Conservation (phyloP, 495 filamentous ascomycete genomes). For the Aspergillus carlsbadensis region DNA sequence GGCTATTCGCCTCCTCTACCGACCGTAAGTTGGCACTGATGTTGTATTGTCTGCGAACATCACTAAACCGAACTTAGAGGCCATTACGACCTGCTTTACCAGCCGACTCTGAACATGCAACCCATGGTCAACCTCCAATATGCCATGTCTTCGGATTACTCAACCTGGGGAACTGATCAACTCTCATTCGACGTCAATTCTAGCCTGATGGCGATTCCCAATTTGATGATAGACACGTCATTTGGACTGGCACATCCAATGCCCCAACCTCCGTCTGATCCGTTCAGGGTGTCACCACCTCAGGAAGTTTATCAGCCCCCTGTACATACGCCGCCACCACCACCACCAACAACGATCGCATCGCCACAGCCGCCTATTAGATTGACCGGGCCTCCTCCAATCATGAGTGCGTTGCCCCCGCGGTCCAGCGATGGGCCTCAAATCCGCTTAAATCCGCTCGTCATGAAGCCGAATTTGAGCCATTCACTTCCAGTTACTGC, state of each 20-base stretch:
- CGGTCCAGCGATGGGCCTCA: slow-evolving; percentile 42
- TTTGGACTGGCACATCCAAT: slow-evolving; percentile 44
- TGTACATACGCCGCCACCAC: slow-evolving; percentile 34
- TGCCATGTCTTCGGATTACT: slow-evolving; percentile 44
- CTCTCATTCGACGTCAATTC: slow-evolving; percentile 52
- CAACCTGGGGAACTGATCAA: slow-evolving; percentile 41
- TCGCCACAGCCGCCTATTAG: slow-evolving; percentile 29
- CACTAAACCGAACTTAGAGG: slow-evolving; percentile 47
- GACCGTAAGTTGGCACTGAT: slow-evolving; percentile 55
- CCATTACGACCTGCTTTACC: slow-evolving; percentile 95
- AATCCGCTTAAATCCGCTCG: slow-evolving; percentile 48
- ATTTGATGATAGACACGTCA: slow-evolving; percentile 42
- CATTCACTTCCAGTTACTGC: slow-evolving; percentile 43
- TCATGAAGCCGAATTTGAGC: slow-evolving; percentile 47
- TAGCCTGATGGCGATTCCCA: slow-evolving; percentile 51
- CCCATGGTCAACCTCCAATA: slow-evolving; percentile 46
- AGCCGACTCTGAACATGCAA: slow-evolving; percentile 51
- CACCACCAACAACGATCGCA: slow-evolving; percentile 33
- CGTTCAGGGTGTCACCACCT: slow-evolving; percentile 43
- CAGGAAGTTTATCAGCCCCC: slow-evolving; percentile 42
- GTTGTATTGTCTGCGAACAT: background rate
- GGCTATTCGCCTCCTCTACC: slow-evolving; percentile 66
- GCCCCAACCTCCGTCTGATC: slow-evolving; percentile 45
- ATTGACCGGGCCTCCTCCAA: slow-evolving; percentile 35
- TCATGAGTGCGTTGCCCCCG: slow-evolving; percentile 37